Conservation (phyloP, 495 filamentous ascomycete genomes). For the Apiosordaria backusii region DNA sequence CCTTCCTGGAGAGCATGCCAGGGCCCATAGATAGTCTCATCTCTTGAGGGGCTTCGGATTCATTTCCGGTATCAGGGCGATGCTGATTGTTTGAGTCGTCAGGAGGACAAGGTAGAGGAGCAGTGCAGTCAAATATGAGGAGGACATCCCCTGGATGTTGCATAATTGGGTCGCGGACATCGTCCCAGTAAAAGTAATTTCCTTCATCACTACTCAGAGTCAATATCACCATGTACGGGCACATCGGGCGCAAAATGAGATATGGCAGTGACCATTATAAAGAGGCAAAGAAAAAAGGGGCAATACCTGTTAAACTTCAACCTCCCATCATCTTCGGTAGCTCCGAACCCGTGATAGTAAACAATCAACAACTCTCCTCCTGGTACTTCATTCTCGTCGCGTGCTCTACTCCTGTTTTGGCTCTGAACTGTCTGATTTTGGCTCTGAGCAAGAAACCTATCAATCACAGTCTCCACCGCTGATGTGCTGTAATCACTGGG, state of each 20-base stretch:
- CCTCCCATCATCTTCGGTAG: slow-evolving; percentile 19
- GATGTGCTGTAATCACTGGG: slow-evolving; percentile 27
- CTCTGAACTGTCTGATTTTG: background rate
- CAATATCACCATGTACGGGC: background rate
- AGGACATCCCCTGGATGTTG: slow-evolving; percentile 22
- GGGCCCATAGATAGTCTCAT: slow-evolving; percentile 17
- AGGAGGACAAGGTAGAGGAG: background rate
- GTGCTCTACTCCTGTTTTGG: background rate
- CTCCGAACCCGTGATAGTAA: slow-evolving; percentile 27
- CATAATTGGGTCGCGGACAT: slow-evolving; percentile 30
- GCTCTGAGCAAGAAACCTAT: slow-evolving; percentile 19
- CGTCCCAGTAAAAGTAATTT: slow-evolving; percentile 29
- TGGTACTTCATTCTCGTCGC: background rate
- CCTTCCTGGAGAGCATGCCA: slow-evolving; percentile 15
- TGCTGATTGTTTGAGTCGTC: background rate
- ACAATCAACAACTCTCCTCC: background rate
- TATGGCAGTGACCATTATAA: background rate
- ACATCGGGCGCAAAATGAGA: too few species aligned
- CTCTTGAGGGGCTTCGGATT: background rate
- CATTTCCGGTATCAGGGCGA: background rate
- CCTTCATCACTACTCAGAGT: background rate
- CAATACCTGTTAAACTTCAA: slow-evolving; percentile 27
- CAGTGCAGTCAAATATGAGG: slow-evolving; percentile 27
- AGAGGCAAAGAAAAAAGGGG: background rate
- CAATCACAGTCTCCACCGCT: slow-evolving; percentile 28